A percentile compares a stretch with the other conserved stretches of the same genome.
Evolutionary conservation across 202 grass and related monocot species (phyloP).

Genomic region (Dendrocalamus latiflorus): DNA sequence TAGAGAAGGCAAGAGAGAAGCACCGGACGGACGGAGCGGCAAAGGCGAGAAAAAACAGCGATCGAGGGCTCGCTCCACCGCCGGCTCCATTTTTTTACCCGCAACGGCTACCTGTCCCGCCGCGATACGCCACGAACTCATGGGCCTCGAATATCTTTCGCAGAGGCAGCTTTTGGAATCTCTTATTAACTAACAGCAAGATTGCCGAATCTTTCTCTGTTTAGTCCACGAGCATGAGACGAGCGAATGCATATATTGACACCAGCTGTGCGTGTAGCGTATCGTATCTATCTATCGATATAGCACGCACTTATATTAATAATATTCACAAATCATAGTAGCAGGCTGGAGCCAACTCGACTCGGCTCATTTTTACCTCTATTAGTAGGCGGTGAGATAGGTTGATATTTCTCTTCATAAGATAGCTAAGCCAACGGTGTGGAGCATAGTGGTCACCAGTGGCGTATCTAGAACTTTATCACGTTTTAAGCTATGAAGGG

Average conservation of each 20-base stretch:
- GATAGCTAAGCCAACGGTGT: constrained; percentile 7
- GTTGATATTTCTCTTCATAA: not conserved
- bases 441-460: not conserved
- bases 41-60: not conserved
- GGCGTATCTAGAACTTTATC: too few species aligned
- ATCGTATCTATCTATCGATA: not conserved
- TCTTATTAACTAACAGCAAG: not conserved
- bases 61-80: not conserved
- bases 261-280: not conserved
- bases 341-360: not conserved
- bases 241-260: not conserved
- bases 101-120: constrained; percentile 2
- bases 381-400: not conserved
- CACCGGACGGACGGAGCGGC: too few species aligned
- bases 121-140: constrained; percentile 28
- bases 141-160: constrained; percentile 29
- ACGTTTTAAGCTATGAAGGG: too few species aligned
- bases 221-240: not conserved
- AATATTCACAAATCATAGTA: not conserved
- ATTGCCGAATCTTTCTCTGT: not conserved
- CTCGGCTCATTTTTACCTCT: too few species aligned
- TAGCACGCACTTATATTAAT: not conserved
- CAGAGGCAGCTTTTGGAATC: not conserved
- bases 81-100: constrained; percentile 3
- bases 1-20: too few species aligned